Percentiles rank a stretch among this genome's conserved stretches.
Evolutionary conservation across 2,329 filamentous ascomycete genomes (phyloP).

Genomic region (Colletotrichum cereale): DNA sequence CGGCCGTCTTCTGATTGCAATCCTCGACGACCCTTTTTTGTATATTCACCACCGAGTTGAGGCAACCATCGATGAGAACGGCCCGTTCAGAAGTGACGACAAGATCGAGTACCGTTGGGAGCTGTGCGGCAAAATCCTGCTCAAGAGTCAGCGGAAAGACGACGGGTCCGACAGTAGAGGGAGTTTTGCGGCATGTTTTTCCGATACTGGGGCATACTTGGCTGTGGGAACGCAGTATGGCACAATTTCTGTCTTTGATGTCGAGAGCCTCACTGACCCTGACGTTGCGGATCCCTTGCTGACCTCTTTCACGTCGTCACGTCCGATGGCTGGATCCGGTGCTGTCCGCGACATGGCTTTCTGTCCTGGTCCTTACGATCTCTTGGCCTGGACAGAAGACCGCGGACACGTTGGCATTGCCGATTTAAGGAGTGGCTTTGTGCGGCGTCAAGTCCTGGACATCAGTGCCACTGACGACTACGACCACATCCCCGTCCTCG

Average conservation of each 20-base stretch:
- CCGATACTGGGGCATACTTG: conserved; percentile 76
- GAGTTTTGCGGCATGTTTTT: conserved; percentile 85
- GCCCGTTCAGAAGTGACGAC: conserved; percentile 44
- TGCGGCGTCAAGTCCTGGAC: conserved; percentile 75
- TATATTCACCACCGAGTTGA: conserved; percentile 79
- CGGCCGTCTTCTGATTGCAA: conserved; percentile 81
- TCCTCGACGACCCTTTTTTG: conserved; percentile 87
- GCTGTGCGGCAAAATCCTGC: conserved; percentile 63
- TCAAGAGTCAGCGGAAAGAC: conserved; percentile 68
- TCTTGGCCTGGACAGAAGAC: conserved; percentile 95
- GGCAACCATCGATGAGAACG: conserved; percentile 49
- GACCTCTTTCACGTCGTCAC: conserved; percentile 81
- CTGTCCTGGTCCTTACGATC: conserved; percentile 88
- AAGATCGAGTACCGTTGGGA: conserved; percentile 62
- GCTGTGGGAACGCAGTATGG: conserved; percentile 86
- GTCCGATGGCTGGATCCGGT: conserved; percentile 77
- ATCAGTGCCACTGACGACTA: conserved; percentile 71
- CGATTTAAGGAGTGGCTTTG: conserved; percentile 76
- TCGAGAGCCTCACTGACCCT: conserved; percentile 58
- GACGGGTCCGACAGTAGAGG: conserved; percentile 70
- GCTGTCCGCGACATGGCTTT: conserved; percentile 94
- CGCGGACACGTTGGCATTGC: conserved; percentile 80
- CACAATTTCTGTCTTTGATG: conserved; percentile 81
- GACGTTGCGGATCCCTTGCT: conserved; percentile 72
- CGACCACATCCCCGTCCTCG: conserved; percentile 68